phyloP scores from a whole-genome alignment of 2,329 filamentous ascomycete species.

The Anisogramma anomala region DNA sequence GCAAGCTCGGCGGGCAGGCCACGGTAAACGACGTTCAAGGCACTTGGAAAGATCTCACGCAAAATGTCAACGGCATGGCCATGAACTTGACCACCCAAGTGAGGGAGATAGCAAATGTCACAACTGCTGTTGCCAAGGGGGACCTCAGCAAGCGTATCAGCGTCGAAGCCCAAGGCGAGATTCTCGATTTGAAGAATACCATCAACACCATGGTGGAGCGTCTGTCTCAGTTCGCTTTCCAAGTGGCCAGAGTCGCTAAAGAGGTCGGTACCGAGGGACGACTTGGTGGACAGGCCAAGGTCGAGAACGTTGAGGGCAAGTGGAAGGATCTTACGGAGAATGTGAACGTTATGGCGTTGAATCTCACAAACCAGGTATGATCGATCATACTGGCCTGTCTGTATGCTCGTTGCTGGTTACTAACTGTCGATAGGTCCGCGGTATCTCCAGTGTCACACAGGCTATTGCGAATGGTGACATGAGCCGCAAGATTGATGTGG shows the following conservation, averaged over 20 bases:
- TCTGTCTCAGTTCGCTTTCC: slow-evolving; percentile 86
- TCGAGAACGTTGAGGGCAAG: slow-evolving; percentile 92
- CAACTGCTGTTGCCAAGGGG: slow-evolving; percentile 85
- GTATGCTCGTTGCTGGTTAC: neutral
- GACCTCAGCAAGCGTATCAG: slow-evolving; percentile 95
- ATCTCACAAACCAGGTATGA: slow-evolving; percentile 51
- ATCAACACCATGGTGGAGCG: slow-evolving; percentile 99
- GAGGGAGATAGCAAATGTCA: slow-evolving; percentile 93
- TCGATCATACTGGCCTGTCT: neutral
- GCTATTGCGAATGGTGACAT: slow-evolving; percentile 93
- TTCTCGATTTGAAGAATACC: slow-evolving; percentile 87
- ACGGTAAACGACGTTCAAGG: slow-evolving; percentile 93
- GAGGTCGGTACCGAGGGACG: slow-evolving; percentile 96
- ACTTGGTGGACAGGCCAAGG: slow-evolving; percentile 82
- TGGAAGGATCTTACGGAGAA: slow-evolving; percentile 96
- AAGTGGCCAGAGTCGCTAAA: slow-evolving; percentile 88
- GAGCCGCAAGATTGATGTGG: slow-evolving; percentile 89
- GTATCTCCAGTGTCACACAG: slow-evolving; percentile 88
- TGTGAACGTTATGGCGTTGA: slow-evolving; percentile 65
- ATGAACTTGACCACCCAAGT: slow-evolving; percentile 97
- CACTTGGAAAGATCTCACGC: slow-evolving; percentile 92
- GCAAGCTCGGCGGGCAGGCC: slow-evolving; percentile 84
- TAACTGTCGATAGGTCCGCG: slow-evolving; percentile 51
- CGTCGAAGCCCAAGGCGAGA: slow-evolving; percentile 87
- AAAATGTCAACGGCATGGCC: slow-evolving; percentile 96